Conservation (phyloP, 2,329 filamentous ascomycete genomes). For the Verticillium tricorpus region DNA sequence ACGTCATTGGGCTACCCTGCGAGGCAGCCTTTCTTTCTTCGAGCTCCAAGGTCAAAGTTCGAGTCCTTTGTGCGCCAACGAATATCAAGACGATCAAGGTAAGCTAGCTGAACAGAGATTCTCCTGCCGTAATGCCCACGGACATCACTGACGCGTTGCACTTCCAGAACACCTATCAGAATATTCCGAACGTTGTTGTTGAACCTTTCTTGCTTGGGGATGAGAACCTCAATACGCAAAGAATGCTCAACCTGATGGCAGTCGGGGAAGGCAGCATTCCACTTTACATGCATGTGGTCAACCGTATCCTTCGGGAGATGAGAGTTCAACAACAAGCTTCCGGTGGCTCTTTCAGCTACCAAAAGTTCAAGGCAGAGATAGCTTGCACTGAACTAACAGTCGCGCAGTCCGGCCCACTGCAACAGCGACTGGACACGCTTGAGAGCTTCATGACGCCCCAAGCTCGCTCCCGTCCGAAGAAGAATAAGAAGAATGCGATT, state of each 20-base stretch:
- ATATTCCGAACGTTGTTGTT: constrained; percentile 39
- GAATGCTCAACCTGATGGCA: constrained; percentile 58
- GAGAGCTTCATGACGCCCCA: constrained; percentile 54
- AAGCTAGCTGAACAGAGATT: neutral
- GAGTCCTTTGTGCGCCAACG: constrained; percentile 50
- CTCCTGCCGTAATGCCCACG: neutral
- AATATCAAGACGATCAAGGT: constrained; percentile 35
- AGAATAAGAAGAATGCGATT: neutral
- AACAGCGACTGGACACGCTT: constrained; percentile 55
- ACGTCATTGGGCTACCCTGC: constrained; percentile 44
- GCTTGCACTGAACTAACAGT: constrained; percentile 32
- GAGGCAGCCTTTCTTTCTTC: constrained; percentile 55
- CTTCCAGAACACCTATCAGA: constrained; percentile 33
- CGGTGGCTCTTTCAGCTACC: constrained; percentile 41
- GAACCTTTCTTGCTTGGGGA: constrained; percentile 47
- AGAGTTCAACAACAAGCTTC: constrained; percentile 37
- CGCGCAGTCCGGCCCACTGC: constrained; percentile 50
- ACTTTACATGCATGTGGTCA: constrained; percentile 53
- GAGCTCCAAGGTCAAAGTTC: constrained; percentile 35
- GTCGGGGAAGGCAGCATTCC: constrained; percentile 40
- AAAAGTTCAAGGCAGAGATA: constrained; percentile 35
- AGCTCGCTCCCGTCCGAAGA: neutral
- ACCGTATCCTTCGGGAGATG: constrained; percentile 53
- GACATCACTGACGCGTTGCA: neutral
- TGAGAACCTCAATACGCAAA: constrained; percentile 48